A percentile compares a stretch with the other conserved stretches of the same genome.
phyloP scores from a whole-genome alignment of 352 stramenopile genomes.

The Globisporangium cederbergense region DNA sequence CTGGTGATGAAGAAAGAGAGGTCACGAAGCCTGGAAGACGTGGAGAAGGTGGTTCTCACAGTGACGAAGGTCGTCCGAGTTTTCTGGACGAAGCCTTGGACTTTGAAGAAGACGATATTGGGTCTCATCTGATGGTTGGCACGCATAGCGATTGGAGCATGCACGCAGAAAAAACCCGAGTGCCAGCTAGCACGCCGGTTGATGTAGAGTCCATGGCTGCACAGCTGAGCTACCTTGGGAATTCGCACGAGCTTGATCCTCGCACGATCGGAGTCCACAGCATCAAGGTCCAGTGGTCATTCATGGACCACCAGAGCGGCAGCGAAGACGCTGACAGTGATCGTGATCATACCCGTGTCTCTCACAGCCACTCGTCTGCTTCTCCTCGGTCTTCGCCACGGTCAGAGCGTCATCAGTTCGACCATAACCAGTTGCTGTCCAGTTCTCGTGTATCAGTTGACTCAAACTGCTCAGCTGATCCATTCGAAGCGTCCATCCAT shows the following conservation, averaged over 20 bases:
- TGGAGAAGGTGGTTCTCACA: not conserved
- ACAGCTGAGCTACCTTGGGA: not conserved
- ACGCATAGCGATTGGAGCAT: not conserved
- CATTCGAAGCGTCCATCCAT: slow-evolving; percentile 9
- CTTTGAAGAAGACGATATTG: not conserved
- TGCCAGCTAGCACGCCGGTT: not conserved
- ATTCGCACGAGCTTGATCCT: slow-evolving; percentile 24
- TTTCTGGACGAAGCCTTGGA: not conserved
- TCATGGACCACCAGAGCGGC: slow-evolving; percentile 4
- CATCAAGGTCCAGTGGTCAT: slow-evolving; percentile 40
- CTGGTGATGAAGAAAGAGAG: not conserved
- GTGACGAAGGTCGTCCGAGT: not conserved
- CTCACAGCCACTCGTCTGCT: not conserved
- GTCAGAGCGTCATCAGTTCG: not conserved
- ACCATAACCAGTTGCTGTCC: not conserved
- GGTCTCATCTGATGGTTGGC: not conserved
- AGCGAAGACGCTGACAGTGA: not conserved
- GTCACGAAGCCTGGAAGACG: not conserved
- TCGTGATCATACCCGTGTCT: not conserved
- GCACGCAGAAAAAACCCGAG: slow-evolving; percentile 7
- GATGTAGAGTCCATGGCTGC: not conserved
- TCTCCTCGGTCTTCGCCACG: slow-evolving; percentile 9
- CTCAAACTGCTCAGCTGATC: not conserved
- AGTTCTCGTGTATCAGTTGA: not conserved
- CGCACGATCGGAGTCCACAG: slow-evolving; percentile 50